phyloP scores from a whole-genome alignment of 2,329 filamentous ascomycete species.

The Furcasterigmium sp. region DNA sequence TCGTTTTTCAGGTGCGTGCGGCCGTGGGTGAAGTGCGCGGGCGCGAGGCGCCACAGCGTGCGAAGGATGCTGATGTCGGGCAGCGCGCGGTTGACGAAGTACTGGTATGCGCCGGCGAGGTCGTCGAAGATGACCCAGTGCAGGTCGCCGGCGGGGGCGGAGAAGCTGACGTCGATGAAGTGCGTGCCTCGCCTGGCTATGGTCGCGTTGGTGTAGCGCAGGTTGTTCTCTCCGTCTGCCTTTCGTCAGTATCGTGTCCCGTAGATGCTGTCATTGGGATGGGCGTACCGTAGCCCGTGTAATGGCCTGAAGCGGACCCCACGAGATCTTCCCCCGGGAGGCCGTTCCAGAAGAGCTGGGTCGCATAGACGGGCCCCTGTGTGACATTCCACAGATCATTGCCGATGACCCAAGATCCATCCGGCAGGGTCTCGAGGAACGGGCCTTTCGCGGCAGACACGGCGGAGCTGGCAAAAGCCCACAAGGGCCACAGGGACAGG shows the following conservation, averaged over 20 bases:
- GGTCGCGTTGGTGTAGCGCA: conserved; percentile 8
- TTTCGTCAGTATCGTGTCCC: conserved; percentile 7
- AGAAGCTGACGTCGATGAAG: conserved; percentile 11
- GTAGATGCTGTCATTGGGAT: too few species aligned
- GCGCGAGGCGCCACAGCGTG: conserved; percentile 8
- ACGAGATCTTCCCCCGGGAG: conserved; percentile 10
- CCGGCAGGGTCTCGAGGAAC: conserved; percentile 7
- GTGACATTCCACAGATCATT: conserved; percentile 13
- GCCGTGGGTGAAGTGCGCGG: conserved; percentile 8
- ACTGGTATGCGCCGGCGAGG: conserved; percentile 10
- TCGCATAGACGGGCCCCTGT: conserved; percentile 8
- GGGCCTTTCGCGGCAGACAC: conserved; percentile 7
- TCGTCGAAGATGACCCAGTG: conserved; percentile 12
- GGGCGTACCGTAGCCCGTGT: conserved; percentile 7
- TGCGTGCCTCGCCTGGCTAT: conserved; percentile 6
- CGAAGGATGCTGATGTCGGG: conserved; percentile 10
- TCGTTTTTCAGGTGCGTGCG: conserved; percentile 10
- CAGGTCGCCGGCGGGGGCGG: conserved; percentile 7
- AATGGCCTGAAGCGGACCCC: conserved; percentile 9
- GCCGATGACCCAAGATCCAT: conserved; percentile 10
- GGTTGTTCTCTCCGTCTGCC: conserved; percentile 9
- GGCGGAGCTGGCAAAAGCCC: conserved; percentile 1
- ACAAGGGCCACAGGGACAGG: neutral
- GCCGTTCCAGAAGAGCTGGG: conserved; percentile 9
- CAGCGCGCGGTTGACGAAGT: conserved; percentile 11